Evolutionary conservation across 1,139 yeast genomes (phyloP), one percentile per base, ranked within the genome.

Genomic region (Scheffersomyces stambukii): DNA sequence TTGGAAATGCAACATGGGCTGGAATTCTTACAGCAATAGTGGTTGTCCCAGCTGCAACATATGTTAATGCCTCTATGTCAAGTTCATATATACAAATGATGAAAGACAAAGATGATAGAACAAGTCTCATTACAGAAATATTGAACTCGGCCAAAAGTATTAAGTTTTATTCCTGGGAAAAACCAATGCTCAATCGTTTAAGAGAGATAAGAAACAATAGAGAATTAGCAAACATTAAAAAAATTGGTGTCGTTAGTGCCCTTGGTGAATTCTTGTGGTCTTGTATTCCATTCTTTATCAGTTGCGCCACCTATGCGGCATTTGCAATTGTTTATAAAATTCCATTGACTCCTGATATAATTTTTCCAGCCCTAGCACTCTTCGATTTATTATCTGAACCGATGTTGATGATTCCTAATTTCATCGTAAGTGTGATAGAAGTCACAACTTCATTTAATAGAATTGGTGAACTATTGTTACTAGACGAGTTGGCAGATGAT

Each of bases 81-180:
- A 39, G 43, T n/a, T 36, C 50, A 22, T 55, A 52, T 35, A 45
- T 49, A 6, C 42, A 36, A 15, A 45, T 47, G 25, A 50, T 59
- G 58, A 50, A 51, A 29, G 47, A 47, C 30, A 62, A 54, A 40
- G 70, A 64, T 41, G 50, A 52, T 11, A 52, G 71, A 46, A 54
- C 64, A 0, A 50, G 60, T 19, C 47, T 64, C 29, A 59, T 62
- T 16, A 56, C 61, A 14, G 71, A 65, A 40, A 60, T 64, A 21
- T 52, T 64, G 28, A 55, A 50, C 27, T 55, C 69, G 3, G 58
- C 64, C 13, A 64, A 64, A 33, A 58, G 64, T 25, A 52, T 64
- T 37, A 64, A 64, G 33, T 52, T 62, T 24, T 62, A 61, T 36
- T 57, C 65, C 5, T 62, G 69, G 69, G 68, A 62, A 33, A 36